A percentile compares a stretch with the other conserved stretches of the same genome.
These are phyloP conservation scores for Ganoderma lucidum DNA, from an alignment of 1,284 basidiomycete genomes.

Conservation along the genomic window DNA sequence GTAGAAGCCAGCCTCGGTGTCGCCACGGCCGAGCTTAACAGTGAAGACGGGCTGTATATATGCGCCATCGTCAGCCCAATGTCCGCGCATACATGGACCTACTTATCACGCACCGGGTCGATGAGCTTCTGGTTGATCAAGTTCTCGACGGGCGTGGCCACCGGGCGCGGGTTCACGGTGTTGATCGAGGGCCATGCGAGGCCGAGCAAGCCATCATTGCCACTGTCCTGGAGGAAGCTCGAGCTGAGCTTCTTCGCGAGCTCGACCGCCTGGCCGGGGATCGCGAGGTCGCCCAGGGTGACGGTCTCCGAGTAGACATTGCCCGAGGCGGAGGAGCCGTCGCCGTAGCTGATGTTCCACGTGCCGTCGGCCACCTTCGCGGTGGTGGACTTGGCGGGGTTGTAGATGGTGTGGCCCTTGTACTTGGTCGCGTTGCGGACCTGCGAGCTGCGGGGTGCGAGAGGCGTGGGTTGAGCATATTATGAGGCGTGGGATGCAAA, in stretches of 20 bases:
- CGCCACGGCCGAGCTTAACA: slow-evolving; percentile 42
- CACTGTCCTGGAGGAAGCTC: slow-evolving; percentile 45
- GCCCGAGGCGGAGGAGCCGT: slow-evolving; percentile 48
- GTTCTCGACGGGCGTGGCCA: slow-evolving; percentile 48
- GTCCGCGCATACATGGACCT: not conserved
- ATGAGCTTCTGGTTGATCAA: slow-evolving; percentile 45
- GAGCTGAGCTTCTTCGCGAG: slow-evolving; percentile 45
- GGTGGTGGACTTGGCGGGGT: slow-evolving; percentile 44
- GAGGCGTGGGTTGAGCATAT: not conserved
- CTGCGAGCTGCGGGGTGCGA: slow-evolving; percentile 34
- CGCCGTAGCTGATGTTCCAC: slow-evolving; percentile 51
- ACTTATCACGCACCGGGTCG: slow-evolving; percentile 31
- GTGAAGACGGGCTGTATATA: slow-evolving; percentile 42
- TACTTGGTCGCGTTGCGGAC: slow-evolving; percentile 35
- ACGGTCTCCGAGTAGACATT: slow-evolving; percentile 46
- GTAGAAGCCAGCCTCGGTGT: slow-evolving; percentile 44
- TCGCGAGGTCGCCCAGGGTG: slow-evolving; percentile 42
- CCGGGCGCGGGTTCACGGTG: slow-evolving; percentile 43
- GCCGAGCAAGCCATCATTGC: slow-evolving; percentile 47
- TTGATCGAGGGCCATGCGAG: slow-evolving; percentile 47
- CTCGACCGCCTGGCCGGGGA: slow-evolving; percentile 47
- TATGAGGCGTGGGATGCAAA: not conserved
- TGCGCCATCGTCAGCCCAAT: not conserved
- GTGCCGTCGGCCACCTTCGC: slow-evolving; percentile 40
- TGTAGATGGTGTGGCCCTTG: slow-evolving; percentile 44